Percentiles rank a stretch among this genome's conserved stretches.
These are phyloP conservation scores for Pyrrhoderma lamaoense DNA, from an alignment of 1,284 basidiomycete genomes.

Conservation along the genomic window DNA sequence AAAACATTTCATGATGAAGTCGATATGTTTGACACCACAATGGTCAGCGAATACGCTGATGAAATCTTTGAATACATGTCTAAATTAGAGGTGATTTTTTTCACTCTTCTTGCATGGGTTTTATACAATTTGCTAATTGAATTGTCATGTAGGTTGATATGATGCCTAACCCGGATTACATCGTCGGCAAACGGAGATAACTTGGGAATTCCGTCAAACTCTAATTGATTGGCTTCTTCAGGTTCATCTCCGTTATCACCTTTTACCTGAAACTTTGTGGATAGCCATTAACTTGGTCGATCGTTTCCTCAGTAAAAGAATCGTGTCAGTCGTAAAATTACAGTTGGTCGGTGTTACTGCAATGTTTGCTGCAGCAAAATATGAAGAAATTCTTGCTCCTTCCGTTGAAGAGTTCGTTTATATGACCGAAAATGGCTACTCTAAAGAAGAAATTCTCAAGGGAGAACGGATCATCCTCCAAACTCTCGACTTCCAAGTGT, in stretches of 20 bases:
- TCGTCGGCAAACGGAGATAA: constrained; percentile 92
- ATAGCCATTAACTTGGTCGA: constrained; percentile 97
- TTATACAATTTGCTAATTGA: too few species aligned
- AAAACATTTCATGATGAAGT: constrained; percentile 71
- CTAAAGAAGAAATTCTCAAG: constrained; percentile 93
- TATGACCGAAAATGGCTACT: constrained; percentile 95
- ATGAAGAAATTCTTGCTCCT: constrained; percentile 96
- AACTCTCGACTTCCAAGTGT: constrained; percentile 92
- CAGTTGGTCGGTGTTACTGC: constrained; percentile 97
- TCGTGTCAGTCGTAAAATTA: constrained; percentile 90
- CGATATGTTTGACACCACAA: constrained; percentile 87
- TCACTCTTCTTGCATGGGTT: background rate
- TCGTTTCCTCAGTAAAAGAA: constrained; percentile 89
- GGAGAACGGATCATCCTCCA: constrained; percentile 94
- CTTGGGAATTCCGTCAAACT: constrained; percentile 93
- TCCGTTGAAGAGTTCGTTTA: constrained; percentile 93
- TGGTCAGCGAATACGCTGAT: constrained; percentile 97
- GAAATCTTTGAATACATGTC: constrained; percentile 98
- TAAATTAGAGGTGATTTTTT: constrained; percentile 68
- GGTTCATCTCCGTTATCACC: constrained; percentile 94
- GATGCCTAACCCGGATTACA: constrained; percentile 94
- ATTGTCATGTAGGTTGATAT: constrained; percentile 55
- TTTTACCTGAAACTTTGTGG: constrained; percentile 98
- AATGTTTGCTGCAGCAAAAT: constrained; percentile 97
- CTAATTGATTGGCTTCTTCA: constrained; percentile 98